A percentile compares a stretch with the other conserved stretches of the same genome.
Conservation (phyloP, 495 filamentous ascomycete species). For the Penicillium odoratum region DNA sequence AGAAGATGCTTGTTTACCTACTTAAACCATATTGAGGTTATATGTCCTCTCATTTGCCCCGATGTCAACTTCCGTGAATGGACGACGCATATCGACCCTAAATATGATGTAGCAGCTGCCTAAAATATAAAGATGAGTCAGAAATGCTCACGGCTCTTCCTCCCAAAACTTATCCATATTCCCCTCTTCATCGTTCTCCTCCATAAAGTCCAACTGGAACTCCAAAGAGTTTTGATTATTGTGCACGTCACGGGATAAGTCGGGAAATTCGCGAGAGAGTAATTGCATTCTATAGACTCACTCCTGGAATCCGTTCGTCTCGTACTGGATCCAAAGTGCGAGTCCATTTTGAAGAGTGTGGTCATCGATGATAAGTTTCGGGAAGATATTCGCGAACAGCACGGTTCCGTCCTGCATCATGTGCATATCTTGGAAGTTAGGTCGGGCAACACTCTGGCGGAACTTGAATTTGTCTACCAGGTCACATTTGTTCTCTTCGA, state of each 20-base stretch:
- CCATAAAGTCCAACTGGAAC: not conserved
- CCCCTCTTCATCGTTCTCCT: not conserved
- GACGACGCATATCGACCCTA: conserved; percentile 7
- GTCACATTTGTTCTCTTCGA: conserved; percentile 12
- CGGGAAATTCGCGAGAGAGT: conserved; percentile 1
- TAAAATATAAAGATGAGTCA: not conserved
- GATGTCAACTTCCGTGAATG: conserved; percentile 4
- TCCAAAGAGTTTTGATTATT: conserved; percentile 3
- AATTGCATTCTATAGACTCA: conserved; percentile 6
- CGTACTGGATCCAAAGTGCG: conserved; percentile 11
- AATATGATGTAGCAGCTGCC: no score
- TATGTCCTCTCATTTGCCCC: not conserved
- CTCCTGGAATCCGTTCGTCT: conserved; percentile 4
- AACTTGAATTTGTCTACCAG: conserved; percentile 14
- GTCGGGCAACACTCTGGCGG: conserved; percentile 15
- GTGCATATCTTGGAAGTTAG: conserved; percentile 15
- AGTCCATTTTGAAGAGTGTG: conserved; percentile 14
- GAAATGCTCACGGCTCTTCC: conserved; percentile 12
- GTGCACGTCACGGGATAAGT: conserved; percentile 1
- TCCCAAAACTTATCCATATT: conserved; percentile 7
- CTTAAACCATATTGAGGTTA: no score
- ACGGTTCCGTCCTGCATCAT: conserved; percentile 15
- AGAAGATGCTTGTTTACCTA: no score
- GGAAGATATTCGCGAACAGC: conserved; percentile 4
- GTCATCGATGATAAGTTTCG: conserved; percentile 17